These are phyloP conservation scores for Calonectria honghensis DNA, from an alignment of 2,329 filamentous ascomycete species.

Conservation along the genomic window DNA sequence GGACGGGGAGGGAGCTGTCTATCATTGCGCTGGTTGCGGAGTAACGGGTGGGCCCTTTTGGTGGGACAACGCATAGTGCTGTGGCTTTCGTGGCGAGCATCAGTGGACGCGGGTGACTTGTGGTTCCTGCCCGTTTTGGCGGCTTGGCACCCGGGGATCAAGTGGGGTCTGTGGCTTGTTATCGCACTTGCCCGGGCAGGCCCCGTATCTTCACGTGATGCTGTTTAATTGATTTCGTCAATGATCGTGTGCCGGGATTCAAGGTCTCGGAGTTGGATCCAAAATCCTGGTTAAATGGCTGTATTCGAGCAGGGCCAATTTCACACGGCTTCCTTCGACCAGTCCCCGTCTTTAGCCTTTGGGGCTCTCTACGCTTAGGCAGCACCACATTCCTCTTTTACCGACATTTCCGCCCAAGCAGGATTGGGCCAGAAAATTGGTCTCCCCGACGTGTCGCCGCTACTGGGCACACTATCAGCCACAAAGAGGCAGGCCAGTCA, in stretches of 20 bases:
- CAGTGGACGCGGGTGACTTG: not conserved
- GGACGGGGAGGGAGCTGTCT: constrained; percentile 20
- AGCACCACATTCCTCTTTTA: not conserved
- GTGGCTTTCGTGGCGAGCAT: constrained; percentile 26
- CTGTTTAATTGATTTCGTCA: constrained; percentile 5
- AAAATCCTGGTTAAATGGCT: not conserved
- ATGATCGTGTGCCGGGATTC: not conserved
- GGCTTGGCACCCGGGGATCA: constrained; percentile 8
- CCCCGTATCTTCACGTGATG: constrained; percentile 28
- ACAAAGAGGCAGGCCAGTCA: constrained; percentile 6
- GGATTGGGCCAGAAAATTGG: constrained; percentile 8
- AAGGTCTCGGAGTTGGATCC: not conserved
- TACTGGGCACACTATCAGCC: constrained; percentile 12
- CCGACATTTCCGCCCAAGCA: constrained; percentile 19
- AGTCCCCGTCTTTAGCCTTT: not conserved
- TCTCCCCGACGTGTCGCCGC: constrained; percentile 13
- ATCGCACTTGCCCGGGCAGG: not conserved
- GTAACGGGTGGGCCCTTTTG: constrained; percentile 35
- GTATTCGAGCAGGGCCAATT: not conserved
- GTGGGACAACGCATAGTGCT: constrained; percentile 35
- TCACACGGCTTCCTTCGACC: not conserved
- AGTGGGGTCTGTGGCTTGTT: constrained; percentile 25
- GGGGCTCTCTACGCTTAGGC: not conserved
- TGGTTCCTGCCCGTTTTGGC: constrained; percentile 20
- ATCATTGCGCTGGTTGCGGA: constrained; percentile 41